Conservation (phyloP, 805 yeast genomes). For the Ogataea minuta region DNA sequence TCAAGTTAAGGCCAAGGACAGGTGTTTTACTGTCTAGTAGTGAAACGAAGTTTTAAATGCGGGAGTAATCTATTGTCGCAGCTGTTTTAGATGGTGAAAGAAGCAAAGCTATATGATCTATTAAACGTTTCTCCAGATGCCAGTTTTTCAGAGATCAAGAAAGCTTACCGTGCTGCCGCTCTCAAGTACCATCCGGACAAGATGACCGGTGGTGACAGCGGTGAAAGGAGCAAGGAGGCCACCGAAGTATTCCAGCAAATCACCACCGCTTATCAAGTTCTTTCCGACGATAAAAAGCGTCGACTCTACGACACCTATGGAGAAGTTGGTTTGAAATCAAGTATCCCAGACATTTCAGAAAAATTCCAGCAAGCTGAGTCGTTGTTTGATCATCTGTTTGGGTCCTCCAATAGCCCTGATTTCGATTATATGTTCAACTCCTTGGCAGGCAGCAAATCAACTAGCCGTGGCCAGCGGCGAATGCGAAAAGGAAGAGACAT, state of each 20-base stretch:
- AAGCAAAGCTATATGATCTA: slow-evolving; percentile 68
- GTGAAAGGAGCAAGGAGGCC: slow-evolving; percentile 45
- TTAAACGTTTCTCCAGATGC: slow-evolving; percentile 67
- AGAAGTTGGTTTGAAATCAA: slow-evolving; percentile 50
- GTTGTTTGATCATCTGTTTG: slow-evolving; percentile 8
- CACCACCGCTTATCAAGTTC: slow-evolving; percentile 91
- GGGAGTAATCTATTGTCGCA: neutral
- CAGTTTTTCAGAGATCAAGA: slow-evolving; percentile 64
- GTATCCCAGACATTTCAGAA: neutral
- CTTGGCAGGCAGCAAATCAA: neutral
- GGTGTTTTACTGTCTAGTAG: neutral
- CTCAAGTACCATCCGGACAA: slow-evolving; percentile 89
- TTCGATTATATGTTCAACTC: slow-evolving; percentile 4
- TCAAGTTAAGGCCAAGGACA: slow-evolving; percentile 1
- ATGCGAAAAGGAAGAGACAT: slow-evolving; percentile 51
- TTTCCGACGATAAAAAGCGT: slow-evolving; percentile 78
- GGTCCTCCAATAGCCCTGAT: slow-evolving; percentile 1
- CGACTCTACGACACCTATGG: slow-evolving; percentile 88
- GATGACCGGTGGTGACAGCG: slow-evolving; percentile 82
- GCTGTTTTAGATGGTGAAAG: slow-evolving; percentile 56
- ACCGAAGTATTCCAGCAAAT: slow-evolving; percentile 97
- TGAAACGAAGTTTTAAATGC: neutral
- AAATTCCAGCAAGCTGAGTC: slow-evolving; percentile 7
- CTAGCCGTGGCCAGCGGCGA: slow-evolving; percentile 1
- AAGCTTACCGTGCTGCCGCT: slow-evolving; percentile 82